Percentiles rank a stretch among this genome's conserved stretches.
Evolutionary conservation across 2,329 filamentous ascomycete species (phyloP).

Genomic region (Cladorrhinum sp.): DNA sequence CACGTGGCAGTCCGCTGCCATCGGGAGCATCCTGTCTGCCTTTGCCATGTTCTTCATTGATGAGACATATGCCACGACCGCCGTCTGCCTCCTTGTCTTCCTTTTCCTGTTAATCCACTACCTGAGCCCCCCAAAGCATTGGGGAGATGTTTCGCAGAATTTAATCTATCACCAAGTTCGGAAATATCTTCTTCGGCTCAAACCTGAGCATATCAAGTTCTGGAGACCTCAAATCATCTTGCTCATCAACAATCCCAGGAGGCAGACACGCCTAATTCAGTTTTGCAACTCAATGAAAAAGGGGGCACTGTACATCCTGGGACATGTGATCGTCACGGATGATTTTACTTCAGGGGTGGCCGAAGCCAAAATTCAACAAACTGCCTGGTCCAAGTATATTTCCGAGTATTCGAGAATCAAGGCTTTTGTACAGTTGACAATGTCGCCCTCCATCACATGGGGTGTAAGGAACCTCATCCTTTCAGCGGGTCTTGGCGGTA

Average conservation of each 20-base stretch:
- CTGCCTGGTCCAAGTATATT: conserved; percentile 81
- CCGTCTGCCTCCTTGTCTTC: conserved; percentile 69
- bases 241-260: conserved; percentile 77
- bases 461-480: conserved; percentile 79
- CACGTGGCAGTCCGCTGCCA: conserved; percentile 76
- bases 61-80: conserved; percentile 72
- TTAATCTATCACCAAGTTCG: conserved; percentile 83
- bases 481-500: conserved; percentile 77
- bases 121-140: conserved; percentile 77
- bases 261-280: conserved; percentile 78
- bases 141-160: conserved; percentile 88
- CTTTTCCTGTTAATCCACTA: conserved; percentile 85
- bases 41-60: conserved; percentile 89
- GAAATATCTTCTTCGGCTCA: conserved; percentile 80
- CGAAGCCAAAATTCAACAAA: conserved; percentile 77
- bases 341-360: conserved; percentile 77
- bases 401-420: conserved; percentile 79
- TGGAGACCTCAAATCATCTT: conserved; percentile 87
- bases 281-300: conserved; percentile 93
- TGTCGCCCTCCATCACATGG: conserved; percentile 81
- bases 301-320: conserved; percentile 77
- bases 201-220: conserved; percentile 88
- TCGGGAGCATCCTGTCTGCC: conserved; percentile 72
- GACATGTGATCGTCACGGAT: conserved; percentile 81
- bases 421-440: conserved; percentile 82